A percentile compares a stretch with the other conserved stretches of the same genome.
These are phyloP conservation scores for Triticum turgidum DNA, from an alignment of 176 grass and related monocot genomes.

Conservation along the genomic window DNA sequence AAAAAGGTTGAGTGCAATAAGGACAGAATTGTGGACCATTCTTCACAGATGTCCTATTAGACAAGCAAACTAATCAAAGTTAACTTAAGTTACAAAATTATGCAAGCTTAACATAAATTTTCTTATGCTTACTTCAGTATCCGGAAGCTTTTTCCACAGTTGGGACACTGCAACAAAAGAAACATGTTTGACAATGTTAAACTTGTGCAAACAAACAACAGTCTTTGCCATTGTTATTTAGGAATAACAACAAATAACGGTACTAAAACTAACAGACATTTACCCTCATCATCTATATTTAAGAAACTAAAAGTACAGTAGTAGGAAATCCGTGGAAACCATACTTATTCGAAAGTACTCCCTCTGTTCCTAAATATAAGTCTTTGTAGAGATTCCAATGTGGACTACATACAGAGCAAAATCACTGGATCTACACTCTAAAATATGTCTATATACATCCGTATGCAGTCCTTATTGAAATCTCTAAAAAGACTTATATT, in stretches of 20 bases:
- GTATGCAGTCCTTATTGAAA: too few species aligned
- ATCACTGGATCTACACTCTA: too few species aligned
- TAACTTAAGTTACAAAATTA: neutral
- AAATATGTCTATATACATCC: too few species aligned
- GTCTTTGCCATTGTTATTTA: neutral
- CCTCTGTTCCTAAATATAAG: too few species aligned
- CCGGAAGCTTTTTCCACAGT: constrained; percentile 88
- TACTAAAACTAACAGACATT: constrained; percentile 1
- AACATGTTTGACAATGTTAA: constrained; percentile 7
- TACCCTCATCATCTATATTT: neutral
- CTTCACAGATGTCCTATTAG: constrained; percentile 75
- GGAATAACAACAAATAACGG: neutral
- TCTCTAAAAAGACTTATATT: too few species aligned
- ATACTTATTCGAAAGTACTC: neutral
- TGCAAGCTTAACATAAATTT: neutral
- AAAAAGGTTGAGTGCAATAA: constrained; percentile 93
- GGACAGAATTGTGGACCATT: constrained; percentile 84
- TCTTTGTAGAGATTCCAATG: too few species aligned
- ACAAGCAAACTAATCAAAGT: constrained; percentile 26
- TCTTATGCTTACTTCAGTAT: constrained; percentile 69
- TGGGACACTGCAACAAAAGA: constrained; percentile 70
- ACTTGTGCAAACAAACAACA: neutral
- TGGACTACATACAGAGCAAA: too few species aligned
- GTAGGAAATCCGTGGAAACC: neutral
- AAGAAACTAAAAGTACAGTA: neutral